Evolutionary conservation across 768 basidiomycete genomes (phyloP).

Genomic region (Panus rudis): DNA sequence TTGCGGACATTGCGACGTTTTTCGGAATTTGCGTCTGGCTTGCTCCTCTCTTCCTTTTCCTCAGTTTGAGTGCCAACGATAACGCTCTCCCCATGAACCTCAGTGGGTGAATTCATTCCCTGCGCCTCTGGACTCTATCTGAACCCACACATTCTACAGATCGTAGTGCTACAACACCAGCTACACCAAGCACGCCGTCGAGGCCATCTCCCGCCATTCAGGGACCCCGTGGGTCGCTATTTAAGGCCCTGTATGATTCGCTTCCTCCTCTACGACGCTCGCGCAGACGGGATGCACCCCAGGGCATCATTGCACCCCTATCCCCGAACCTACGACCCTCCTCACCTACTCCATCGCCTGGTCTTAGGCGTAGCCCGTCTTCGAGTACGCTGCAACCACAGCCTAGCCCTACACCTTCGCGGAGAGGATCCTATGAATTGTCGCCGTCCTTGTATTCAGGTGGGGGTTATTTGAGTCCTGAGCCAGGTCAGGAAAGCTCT

Average conservation of each 20-base stretch:
- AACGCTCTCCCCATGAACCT: constrained; percentile 81
- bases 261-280: constrained; percentile 37
- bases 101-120: constrained; percentile 32
- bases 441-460: too few relatives aligned
- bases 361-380: constrained; percentile 11
- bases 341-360: constrained; percentile 11
- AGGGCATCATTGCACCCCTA: constrained; percentile 67
- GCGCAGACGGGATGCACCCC: constrained; percentile 41
- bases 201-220: constrained; percentile 21
- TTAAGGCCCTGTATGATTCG: constrained; percentile 50
- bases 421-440: constrained; percentile 16
- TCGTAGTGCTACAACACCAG: too few relatives aligned
- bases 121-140: too few relatives aligned
- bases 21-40: constrained; percentile 85
- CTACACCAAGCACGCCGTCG: constrained; percentile 17
- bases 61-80: constrained; percentile 95
- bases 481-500: neutral
- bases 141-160: too few relatives aligned
- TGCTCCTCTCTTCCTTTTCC: constrained; percentile 87
- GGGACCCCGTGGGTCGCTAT: constrained; percentile 50
- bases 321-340: constrained; percentile 24
- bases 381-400: constrained; percentile 15
- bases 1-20: constrained; percentile 76
- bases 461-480: too few relatives aligned
- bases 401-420: constrained; percentile 14